Conservation (phyloP, 164 flowering plant genomes). For the Tinospora cordifolia region DNA sequence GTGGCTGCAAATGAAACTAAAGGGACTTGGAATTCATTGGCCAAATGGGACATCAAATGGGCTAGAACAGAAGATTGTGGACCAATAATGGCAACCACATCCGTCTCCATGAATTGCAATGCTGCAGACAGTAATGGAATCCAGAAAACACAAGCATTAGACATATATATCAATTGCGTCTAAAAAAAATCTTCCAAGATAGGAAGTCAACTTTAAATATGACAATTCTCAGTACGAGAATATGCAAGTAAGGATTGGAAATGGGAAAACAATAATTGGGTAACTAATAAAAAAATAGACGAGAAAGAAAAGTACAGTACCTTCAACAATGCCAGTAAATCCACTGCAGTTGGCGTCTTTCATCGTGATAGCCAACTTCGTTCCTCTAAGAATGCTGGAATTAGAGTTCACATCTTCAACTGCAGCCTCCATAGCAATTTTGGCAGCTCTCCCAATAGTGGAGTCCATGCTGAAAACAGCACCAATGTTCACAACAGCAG, state of each 20-base stretch:
- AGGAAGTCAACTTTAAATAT: too few species aligned
- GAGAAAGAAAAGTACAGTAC: slow-evolving; percentile 25
- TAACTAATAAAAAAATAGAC: neutral
- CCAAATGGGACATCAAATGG: slow-evolving; percentile 61
- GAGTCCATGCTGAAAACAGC: slow-evolving; percentile 69
- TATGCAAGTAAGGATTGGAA: neutral
- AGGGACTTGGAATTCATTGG: slow-evolving; percentile 82
- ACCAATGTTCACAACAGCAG: slow-evolving; percentile 67
- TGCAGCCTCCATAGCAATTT: slow-evolving; percentile 75
- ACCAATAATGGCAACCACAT: slow-evolving; percentile 65
- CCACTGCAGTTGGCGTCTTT: slow-evolving; percentile 65
- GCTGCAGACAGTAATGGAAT: slow-evolving; percentile 29
- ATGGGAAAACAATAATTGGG: neutral
- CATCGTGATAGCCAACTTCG: slow-evolving; percentile 41
- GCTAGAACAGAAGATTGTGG: slow-evolving; percentile 84
- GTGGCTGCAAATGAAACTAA: slow-evolving; percentile 78
- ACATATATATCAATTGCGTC: neutral
- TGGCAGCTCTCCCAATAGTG: slow-evolving; percentile 76
- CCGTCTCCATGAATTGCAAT: slow-evolving; percentile 73
- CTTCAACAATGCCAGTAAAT: slow-evolving; percentile 68
- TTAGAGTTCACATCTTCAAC: slow-evolving; percentile 75
- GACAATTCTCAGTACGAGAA: neutral
- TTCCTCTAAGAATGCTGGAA: slow-evolving; percentile 54
- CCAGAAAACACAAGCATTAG: slow-evolving; percentile 1
- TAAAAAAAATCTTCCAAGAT: neutral